Evolutionary conservation across 805 yeast genomes (phyloP), one percentile per base, ranked within the genome.

Genomic region (Saccharomycopsis fermentans): DNA sequence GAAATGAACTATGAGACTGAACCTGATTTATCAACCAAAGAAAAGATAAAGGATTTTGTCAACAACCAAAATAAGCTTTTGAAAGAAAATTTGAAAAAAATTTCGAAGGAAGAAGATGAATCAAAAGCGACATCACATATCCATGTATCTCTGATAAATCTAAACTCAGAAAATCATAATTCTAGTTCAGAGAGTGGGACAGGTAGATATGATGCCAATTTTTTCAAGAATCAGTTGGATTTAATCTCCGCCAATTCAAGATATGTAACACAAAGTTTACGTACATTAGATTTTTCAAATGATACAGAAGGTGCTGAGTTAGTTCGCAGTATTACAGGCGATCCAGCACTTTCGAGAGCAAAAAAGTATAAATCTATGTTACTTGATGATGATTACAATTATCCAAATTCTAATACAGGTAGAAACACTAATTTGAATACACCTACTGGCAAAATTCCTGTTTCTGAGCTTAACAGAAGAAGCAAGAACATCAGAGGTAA

Each of bases 251-350:
- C 67, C n/a, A 37, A 61, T 6, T 62, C 65, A 1, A 52, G 64
- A 12, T 61, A 57, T n/a, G 62, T 69, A 34, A 59, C 67, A 19
- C 26, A 53, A 11, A 60, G 63, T 17, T 58, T 69, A 50, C 62
- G 63, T 19, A 37, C 51, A 17, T 36, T 55, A 12, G 70, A 71
- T n/a, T 75, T 76, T 2, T 65, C 62, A 35, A 60, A 61, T 24
- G 76, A 74, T 19, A 71, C 69, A 14, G 74, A 71, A 55, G 72
- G 74, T 16, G 76, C 75, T 0, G 70, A 70, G 40, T 62, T 76
- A 19, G 76, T 77, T 32, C 67, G 79, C 35, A 68, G 74, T 0
- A 63, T 76, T 26, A 76, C 80, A 0, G 79, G 77, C 8, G 64
- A 62, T 47, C 59, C 61, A 17, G 29, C 50, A 8, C 53, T 59